These are phyloP conservation scores for Dendrothele bispora DNA, from an alignment of 768 basidiomycete genomes.

Conservation along the genomic window DNA sequence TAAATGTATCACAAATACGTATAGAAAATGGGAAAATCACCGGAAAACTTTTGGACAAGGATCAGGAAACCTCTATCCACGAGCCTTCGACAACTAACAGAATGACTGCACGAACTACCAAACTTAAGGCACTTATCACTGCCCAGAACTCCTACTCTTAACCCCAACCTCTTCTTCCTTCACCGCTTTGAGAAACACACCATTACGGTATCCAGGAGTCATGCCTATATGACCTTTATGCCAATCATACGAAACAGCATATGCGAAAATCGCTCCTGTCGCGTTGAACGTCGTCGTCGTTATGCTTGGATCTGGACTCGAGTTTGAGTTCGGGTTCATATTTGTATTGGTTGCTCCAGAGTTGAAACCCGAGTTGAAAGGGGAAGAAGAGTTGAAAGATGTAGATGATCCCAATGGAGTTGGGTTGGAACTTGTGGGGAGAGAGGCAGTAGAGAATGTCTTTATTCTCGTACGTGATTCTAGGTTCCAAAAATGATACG, in stretches of 20 bases:
- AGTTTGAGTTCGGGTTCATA: no score
- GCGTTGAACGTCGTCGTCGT: conserved; percentile 86
- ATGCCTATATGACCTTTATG: conserved; percentile 90
- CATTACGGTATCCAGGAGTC: conserved; percentile 68
- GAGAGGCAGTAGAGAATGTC: conserved; percentile 42
- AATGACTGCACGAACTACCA: no score
- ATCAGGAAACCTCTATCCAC: no score
- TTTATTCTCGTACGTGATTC: conserved; percentile 90
- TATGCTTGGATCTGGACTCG: no score
- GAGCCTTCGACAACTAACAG: no score
- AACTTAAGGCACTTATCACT: no score
- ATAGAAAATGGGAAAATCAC: no score
- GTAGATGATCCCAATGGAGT: no score
- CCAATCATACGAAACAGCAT: conserved; percentile 93
- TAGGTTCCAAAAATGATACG: conserved; percentile 94
- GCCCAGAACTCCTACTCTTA: no score
- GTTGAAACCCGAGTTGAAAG: neutral
- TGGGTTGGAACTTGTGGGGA: neutral
- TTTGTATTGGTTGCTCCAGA: neutral
- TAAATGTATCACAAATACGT: no score
- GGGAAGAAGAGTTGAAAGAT: no score
- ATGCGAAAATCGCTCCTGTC: conserved; percentile 86
- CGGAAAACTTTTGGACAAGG: no score
- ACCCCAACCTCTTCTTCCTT: conserved; percentile 88
- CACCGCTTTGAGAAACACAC: conserved; percentile 80